Base-by-base conservation (phyloP, 345 rosid genomes). In the Hibiscus tridactylites region DNA sequence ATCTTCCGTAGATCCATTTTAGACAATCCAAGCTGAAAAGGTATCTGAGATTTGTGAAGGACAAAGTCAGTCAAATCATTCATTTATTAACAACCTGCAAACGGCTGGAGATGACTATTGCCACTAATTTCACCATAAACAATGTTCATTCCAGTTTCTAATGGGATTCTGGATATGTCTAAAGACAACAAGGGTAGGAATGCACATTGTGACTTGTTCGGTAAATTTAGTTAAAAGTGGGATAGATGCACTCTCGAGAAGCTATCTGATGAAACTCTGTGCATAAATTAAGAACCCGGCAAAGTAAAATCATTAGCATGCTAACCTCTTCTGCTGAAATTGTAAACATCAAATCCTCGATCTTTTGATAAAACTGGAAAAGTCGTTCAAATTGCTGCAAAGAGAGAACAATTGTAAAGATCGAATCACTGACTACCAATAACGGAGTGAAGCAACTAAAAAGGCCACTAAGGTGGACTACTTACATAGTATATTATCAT, bases 281-380 rank as follows among this genome's bases (percentile, higher is more conserved):
- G 0, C 31, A 46, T 52, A 73, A 75, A 65, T 29, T 47, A n/a
- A 37, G 54, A 68, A 63, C 39, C 28, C 12, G 42, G 59, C 26
- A 70, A 56, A 37, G 57, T 15, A 12, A 15, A 57, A 71, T 61
- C 24, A 53, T 49, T 35, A 35, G 68, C 6, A 68, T 28, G 76
- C 89, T 74, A 61, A 92, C 99, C 97, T 96, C 98, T 81, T 96
- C 99, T 49, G 97, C 94, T 46, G 94, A 77, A 66, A 96, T 91
- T 17, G 99, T 92, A 81, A 86, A 92, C 98, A 92, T 92, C 73
- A 90, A 77, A 82, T 96, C 98, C 77, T 96, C 97, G 33, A 96
- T 88, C 85, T 82, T 91, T 82, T 85, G 85, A 61, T 94, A 91
- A 85, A 88, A 92, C 85, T 86, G 92, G 81, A 96, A 96, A 76